Percentiles rank a stretch among this genome's conserved stretches.
Evolutionary conservation across 2,329 filamentous ascomycete species (phyloP).

Genomic region (Colletotrichum sp.): DNA sequence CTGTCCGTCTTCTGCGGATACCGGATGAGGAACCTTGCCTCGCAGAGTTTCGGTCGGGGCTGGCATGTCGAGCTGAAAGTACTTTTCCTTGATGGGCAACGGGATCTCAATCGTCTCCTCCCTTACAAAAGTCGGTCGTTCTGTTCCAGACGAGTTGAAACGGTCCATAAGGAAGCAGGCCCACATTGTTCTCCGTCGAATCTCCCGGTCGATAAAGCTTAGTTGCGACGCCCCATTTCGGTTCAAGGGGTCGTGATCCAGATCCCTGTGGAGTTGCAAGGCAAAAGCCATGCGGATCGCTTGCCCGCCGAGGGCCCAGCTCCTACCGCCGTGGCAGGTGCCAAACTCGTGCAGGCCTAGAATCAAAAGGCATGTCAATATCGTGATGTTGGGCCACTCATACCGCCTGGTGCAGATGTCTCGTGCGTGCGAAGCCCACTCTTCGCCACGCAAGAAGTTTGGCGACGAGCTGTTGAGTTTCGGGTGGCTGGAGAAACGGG

Average conservation of each 20-base stretch:
- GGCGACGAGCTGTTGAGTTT: constrained; percentile 72
- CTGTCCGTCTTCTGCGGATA: constrained; percentile 67
- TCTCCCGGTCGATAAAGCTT: constrained; percentile 92
- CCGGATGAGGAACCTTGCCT: constrained; percentile 69
- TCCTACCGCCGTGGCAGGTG: constrained; percentile 93
- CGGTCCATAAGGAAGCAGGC: constrained; percentile 97
- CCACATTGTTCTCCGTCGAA: constrained; percentile 95
- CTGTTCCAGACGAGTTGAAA: constrained; percentile 94
- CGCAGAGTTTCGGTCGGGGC: constrained; percentile 84
- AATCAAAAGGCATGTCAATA: constrained; percentile 87
- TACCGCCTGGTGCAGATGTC: constrained; percentile 87
- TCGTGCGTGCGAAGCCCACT: constrained; percentile 87
- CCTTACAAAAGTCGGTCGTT: constrained; percentile 88
- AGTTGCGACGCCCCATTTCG: constrained; percentile 68
- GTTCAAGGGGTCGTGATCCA: constrained; percentile 80
- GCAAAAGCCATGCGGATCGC: constrained; percentile 98
- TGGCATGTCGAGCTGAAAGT: constrained; percentile 90
- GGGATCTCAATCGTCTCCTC: constrained; percentile 90
- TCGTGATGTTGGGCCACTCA: constrained; percentile 95
- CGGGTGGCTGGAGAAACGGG: constrained; percentile 90
- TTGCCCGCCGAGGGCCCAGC: constrained; percentile 95
- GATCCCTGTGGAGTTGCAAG: constrained; percentile 88
- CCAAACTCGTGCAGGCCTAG: constrained; percentile 95
- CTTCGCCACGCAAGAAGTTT: constrained; percentile 86
- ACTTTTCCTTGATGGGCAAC: constrained; percentile 86